Percentiles rank a stretch among this genome's conserved stretches.
Conservation (phyloP, 2,329 filamentous ascomycete genomes). For the Fusarium tuaranense region DNA sequence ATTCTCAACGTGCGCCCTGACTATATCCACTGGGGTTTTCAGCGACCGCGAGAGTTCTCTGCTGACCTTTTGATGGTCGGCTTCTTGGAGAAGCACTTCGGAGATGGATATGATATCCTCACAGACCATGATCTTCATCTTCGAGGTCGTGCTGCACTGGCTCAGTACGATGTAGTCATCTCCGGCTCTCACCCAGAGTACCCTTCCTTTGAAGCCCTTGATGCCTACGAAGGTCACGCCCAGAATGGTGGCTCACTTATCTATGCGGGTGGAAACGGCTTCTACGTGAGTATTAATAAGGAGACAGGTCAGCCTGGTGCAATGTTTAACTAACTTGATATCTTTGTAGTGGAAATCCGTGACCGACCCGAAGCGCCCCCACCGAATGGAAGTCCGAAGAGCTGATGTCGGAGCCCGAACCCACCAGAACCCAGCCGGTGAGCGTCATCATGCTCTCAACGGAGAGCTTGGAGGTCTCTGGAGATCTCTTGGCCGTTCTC, state of each 20-base stretch:
- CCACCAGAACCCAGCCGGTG: neutral
- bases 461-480: neutral
- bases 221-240: neutral
- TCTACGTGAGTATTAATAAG: neutral
- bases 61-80: neutral
- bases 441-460: neutral
- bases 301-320: rapidly evolving
- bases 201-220: neutral
- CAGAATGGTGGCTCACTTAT: neutral
- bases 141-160: neutral
- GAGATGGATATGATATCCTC: neutral
- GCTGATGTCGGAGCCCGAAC: neutral
- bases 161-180: neutral
- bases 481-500: neutral
- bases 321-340: neutral
- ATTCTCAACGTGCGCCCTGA: constrained; percentile 53
- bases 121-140: neutral
- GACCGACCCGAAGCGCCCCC: neutral
- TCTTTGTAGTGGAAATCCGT: neutral
- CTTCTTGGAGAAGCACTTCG: neutral
- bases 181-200: constrained; percentile 13
- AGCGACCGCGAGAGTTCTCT: neutral
- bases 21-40: constrained; percentile 49
- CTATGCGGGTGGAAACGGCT: neutral
- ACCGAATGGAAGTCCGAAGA: neutral